These are phyloP conservation scores for Rhododendron williamsianum DNA, from an alignment of 148 eudicot genomes.

Conservation along the genomic window DNA sequence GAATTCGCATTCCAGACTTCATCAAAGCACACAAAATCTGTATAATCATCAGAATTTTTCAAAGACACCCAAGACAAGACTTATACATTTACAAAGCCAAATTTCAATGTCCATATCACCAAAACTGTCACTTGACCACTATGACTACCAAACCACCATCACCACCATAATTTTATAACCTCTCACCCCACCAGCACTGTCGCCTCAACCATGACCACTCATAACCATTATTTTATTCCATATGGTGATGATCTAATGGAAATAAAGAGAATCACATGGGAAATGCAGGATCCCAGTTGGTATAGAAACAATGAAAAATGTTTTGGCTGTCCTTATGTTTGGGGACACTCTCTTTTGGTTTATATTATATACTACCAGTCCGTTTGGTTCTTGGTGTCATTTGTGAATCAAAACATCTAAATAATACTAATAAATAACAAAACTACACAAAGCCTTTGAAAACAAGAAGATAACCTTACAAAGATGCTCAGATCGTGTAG, in stretches of 20 bases:
- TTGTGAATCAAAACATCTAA: background rate
- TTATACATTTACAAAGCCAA: no score
- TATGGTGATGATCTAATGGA: background rate
- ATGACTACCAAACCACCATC: no score
- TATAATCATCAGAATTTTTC: no score
- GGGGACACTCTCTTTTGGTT: background rate
- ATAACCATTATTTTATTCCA: background rate
- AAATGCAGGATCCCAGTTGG: background rate
- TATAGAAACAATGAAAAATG: background rate
- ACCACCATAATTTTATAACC: no score
- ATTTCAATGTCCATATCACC: no score
- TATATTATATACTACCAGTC: background rate
- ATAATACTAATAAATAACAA: background rate
- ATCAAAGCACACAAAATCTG: no score
- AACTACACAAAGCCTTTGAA: no score
- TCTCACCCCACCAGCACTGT: background rate
- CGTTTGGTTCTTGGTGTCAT: background rate
- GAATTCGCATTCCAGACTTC: no score
- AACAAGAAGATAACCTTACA: background rate
- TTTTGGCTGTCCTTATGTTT: background rate
- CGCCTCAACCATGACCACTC: background rate
- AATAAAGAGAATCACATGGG: background rate
- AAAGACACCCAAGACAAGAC: no score
- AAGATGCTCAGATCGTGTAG: background rate
- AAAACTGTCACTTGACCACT: no score